Evolutionary conservation across 2,329 filamentous ascomycete species (phyloP).

Genomic region (Lachnellula arida): DNA sequence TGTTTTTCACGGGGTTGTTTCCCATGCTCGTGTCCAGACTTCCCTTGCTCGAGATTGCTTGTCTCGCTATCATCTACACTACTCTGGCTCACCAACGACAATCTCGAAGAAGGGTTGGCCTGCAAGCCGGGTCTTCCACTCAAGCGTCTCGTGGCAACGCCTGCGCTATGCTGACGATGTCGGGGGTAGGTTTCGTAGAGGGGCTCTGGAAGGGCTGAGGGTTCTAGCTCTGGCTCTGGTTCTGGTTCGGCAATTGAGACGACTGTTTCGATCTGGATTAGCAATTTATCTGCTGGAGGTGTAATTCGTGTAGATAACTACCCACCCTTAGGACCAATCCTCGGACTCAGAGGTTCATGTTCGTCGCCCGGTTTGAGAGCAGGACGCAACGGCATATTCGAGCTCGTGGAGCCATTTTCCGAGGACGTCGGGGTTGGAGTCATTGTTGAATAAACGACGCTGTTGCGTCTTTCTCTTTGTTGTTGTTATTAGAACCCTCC

Average conservation of each 20-base stretch:
- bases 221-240: not conserved
- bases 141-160: slow-evolving; percentile 21
- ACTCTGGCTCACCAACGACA: slow-evolving; percentile 21
- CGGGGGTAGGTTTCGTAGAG: slow-evolving; percentile 17
- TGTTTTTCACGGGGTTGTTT: slow-evolving; percentile 40
- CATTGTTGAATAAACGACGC: too few species aligned
- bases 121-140: slow-evolving; percentile 22
- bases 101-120: slow-evolving; percentile 19
- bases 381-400: slow-evolving; percentile 19
- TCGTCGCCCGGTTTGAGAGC: slow-evolving; percentile 19
- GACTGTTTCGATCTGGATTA: slow-evolving; percentile 11
- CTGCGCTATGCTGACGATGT: slow-evolving; percentile 25
- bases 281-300: not conserved
- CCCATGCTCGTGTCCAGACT: slow-evolving; percentile 18
- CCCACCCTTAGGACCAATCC: slow-evolving; percentile 28
- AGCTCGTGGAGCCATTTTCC: not conserved
- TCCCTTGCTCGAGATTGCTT: slow-evolving; percentile 14
- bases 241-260: slow-evolving; percentile 32
- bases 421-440: not conserved
- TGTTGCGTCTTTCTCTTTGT: too few species aligned
- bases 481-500: too few species aligned
- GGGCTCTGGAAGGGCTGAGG: slow-evolving; percentile 9
- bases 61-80: slow-evolving; percentile 25
- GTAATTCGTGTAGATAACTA: not conserved
- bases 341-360: slow-evolving; percentile 21